Evolutionary conservation across 75 land plant species (phyloP).

Genomic region (Cunninghamia lanceolata): DNA sequence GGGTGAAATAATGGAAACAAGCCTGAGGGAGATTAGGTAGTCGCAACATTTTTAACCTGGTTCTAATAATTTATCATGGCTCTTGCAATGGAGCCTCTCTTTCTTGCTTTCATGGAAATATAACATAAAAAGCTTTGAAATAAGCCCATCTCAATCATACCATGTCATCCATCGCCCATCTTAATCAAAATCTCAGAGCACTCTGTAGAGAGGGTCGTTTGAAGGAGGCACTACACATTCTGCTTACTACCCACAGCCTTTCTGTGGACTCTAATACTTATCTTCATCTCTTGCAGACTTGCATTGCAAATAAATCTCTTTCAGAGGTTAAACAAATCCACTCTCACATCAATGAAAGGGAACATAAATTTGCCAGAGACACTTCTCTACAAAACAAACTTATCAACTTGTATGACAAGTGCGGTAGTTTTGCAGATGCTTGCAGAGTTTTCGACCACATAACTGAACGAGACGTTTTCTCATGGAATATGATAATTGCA

Average conservation of each 20-base stretch:
- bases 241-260: neutral
- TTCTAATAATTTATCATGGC: neutral
- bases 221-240: neutral
- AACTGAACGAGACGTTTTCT: slow-evolving; percentile 17
- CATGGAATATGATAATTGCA: slow-evolving; percentile 30
- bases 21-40: too few species aligned
- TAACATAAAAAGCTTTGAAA: neutral
- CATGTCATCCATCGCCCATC: neutral
- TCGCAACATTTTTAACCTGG: too few species aligned
- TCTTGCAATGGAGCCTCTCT: neutral
- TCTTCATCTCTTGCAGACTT: neutral
- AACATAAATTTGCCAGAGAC: neutral
- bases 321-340: slow-evolving; percentile 1
- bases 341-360: slow-evolving; percentile 4
- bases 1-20: too few species aligned
- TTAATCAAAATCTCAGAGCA: neutral
- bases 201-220: neutral
- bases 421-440: slow-evolving; percentile 23
- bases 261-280: neutral
- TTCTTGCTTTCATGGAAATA: neutral
- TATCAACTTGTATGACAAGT: slow-evolving; percentile 39
- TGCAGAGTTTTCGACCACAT: slow-evolving; percentile 40
- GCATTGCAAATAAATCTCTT: neutral
- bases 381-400: slow-evolving; percentile 18
- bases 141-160: neutral